Evolutionary conservation across 225 moss, liverwort and hornwort species (phyloP).

Genomic region (Pseudisothecium myosuroides): DNA sequence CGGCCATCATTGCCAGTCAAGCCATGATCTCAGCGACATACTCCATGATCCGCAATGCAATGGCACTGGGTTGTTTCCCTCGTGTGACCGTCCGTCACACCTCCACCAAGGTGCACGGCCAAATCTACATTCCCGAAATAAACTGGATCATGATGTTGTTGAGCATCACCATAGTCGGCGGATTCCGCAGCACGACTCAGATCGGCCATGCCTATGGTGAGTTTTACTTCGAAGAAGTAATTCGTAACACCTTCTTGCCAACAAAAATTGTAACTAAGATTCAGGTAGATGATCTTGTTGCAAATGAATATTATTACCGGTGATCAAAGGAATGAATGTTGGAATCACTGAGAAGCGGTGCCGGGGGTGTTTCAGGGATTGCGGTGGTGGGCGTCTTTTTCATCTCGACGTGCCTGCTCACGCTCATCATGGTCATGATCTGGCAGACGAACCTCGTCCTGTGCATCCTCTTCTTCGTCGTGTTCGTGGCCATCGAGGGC

Average conservation of each 20-base stretch:
- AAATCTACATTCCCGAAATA: slow-evolving; percentile 66
- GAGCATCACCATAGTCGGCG: slow-evolving; percentile 34
- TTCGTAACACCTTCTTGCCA: neutral
- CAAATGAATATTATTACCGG: neutral
- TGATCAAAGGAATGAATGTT: neutral
- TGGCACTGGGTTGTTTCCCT: slow-evolving; percentile 61
- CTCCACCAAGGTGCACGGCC: slow-evolving; percentile 35
- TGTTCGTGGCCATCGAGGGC: slow-evolving; percentile 54
- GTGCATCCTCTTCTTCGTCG: slow-evolving; percentile 26
- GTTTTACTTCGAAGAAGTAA: neutral
- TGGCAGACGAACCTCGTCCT: slow-evolving; percentile 51
- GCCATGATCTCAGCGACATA: slow-evolving; percentile 74
- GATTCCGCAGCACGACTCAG: slow-evolving; percentile 38
- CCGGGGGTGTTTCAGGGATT: slow-evolving; percentile 33
- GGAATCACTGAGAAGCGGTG: neutral
- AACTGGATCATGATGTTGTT: slow-evolving; percentile 59
- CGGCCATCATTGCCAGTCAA: slow-evolving; percentile 65
- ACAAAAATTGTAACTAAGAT: neutral
- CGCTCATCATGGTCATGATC: slow-evolving; percentile 65
- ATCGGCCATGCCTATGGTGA: slow-evolving; percentile 62
- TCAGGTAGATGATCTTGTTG: neutral
- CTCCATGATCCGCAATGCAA: slow-evolving; percentile 53
- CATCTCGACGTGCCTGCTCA: slow-evolving; percentile 65
- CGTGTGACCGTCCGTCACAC: slow-evolving; percentile 44
- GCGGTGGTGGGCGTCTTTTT: slow-evolving; percentile 87